A percentile compares a stretch with the other conserved stretches of the same genome.
Evolutionary conservation across 306 rosid genomes (phyloP).

Genomic region (Sphenostylis stenocarpa): DNA sequence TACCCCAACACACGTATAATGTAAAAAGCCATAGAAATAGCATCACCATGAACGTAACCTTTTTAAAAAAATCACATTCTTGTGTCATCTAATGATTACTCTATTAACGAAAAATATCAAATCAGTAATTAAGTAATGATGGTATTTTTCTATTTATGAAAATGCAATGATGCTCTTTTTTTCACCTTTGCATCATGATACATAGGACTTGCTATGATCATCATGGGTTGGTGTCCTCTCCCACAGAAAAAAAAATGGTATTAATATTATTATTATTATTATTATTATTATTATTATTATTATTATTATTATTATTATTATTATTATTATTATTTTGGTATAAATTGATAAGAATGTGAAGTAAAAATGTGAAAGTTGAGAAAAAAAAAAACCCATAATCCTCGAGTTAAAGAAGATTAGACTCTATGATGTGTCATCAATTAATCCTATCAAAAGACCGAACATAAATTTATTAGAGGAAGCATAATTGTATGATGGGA

Average conservation of each 20-base stretch:
- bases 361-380: too few relatives aligned
- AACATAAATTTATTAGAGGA: too few relatives aligned
- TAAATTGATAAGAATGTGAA: too few relatives aligned
- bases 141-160: constrained; percentile 15
- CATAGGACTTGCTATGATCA: constrained; percentile 2
- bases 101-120: constrained; percentile 14
- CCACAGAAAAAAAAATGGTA: background rate
- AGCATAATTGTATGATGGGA: background rate
- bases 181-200: constrained; percentile 26
- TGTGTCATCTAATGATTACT: constrained; percentile 6
- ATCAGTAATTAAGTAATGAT: constrained; percentile 33
- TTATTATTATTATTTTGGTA: too few relatives aligned
- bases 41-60: background rate
- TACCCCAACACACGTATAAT: background rate
- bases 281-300: too few relatives aligned
- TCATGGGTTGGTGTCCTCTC: constrained; percentile 23
- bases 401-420: too few relatives aligned
- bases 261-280: background rate
- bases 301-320: too few relatives aligned
- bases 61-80: background rate
- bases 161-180: constrained; percentile 25
- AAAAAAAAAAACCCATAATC: too few relatives aligned
- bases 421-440: too few relatives aligned
- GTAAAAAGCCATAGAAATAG: background rate
- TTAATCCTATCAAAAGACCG: too few relatives aligned